Evolutionary conservation across 2,329 filamentous ascomycete species (phyloP).

Genomic region (Cladosporium cucumerinum): DNA sequence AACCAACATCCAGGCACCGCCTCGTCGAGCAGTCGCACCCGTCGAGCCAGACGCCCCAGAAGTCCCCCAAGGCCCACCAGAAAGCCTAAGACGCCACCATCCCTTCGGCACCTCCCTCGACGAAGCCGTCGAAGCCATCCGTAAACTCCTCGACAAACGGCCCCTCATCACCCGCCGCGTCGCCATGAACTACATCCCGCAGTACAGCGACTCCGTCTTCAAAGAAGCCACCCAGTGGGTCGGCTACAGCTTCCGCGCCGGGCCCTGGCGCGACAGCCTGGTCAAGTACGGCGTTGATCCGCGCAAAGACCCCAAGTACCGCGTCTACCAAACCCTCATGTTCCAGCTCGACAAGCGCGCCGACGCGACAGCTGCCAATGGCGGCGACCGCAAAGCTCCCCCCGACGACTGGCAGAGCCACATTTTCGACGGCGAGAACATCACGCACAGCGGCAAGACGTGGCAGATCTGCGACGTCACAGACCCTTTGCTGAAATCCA

Average conservation of each 20-base stretch:
- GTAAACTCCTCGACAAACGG: constrained; percentile 64
- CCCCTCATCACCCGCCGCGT: constrained; percentile 86
- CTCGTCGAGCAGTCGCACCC: constrained; percentile 58
- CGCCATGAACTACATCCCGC: constrained; percentile 66
- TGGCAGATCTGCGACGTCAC: constrained; percentile 94
- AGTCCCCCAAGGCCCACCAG: constrained; percentile 60
- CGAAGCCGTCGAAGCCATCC: constrained; percentile 62
- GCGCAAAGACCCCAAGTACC: constrained; percentile 69
- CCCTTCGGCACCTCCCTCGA: constrained; percentile 50
- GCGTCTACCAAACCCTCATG: constrained; percentile 83
- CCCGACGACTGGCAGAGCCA: constrained; percentile 54
- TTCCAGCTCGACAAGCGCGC: constrained; percentile 61
- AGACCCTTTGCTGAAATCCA: constrained; percentile 66
- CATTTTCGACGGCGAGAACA: constrained; percentile 75
- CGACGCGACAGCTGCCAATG: not conserved
- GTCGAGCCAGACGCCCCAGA: constrained; percentile 59
- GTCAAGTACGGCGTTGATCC: constrained; percentile 86
- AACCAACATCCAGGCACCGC: constrained; percentile 45
- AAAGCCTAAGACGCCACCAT: constrained; percentile 45
- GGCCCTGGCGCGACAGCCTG: constrained; percentile 86
- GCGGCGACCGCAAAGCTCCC: constrained; percentile 13
- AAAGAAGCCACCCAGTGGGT: constrained; percentile 78
- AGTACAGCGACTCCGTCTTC: constrained; percentile 53
- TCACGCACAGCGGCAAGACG: constrained; percentile 77
- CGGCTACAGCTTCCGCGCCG: constrained; percentile 88